These are phyloP conservation scores for Euryodendron excelsum DNA, from an alignment of 148 eudicot genomes.

Conservation along the genomic window DNA sequence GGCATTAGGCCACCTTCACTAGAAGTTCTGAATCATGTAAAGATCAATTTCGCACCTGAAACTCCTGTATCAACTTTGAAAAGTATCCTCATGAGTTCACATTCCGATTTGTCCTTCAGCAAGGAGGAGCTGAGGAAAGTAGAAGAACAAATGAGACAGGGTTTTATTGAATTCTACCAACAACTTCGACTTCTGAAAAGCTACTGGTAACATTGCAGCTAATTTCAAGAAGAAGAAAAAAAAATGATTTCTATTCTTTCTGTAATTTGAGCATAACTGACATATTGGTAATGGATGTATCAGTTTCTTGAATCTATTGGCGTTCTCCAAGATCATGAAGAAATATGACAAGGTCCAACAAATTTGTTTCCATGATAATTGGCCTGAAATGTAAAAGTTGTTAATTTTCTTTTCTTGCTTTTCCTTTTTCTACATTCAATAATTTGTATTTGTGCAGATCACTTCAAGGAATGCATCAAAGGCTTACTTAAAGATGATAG, in stretches of 20 bases:
- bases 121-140: slow-evolving; percentile 29
- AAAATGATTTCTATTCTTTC: not conserved
- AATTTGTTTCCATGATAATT: slow-evolving; percentile 3
- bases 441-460: slow-evolving; percentile 22
- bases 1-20: slow-evolving; percentile 14
- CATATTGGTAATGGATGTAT: slow-evolving; percentile 5
- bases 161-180: slow-evolving; percentile 34
- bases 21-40: slow-evolving; percentile 27
- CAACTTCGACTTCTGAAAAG: slow-evolving; percentile 37
- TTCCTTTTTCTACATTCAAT: not conserved
- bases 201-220: slow-evolving; percentile 26
- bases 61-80: slow-evolving; percentile 31
- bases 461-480: slow-evolving; percentile 46
- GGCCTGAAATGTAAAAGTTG: not conserved
- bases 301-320: slow-evolving; percentile 42
- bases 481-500: slow-evolving; percentile 43
- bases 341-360: slow-evolving; percentile 42
- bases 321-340: slow-evolving; percentile 47
- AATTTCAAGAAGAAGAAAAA: not conserved
- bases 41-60: slow-evolving; percentile 19
- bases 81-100: slow-evolving; percentile 21
- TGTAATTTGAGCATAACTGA: not conserved
- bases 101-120: slow-evolving; percentile 24
- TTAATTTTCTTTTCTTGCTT: not conserved
- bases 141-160: slow-evolving; percentile 33